phyloP scores from a whole-genome alignment of 257 asterid genomes.

The Solanum lignicaule region DNA sequence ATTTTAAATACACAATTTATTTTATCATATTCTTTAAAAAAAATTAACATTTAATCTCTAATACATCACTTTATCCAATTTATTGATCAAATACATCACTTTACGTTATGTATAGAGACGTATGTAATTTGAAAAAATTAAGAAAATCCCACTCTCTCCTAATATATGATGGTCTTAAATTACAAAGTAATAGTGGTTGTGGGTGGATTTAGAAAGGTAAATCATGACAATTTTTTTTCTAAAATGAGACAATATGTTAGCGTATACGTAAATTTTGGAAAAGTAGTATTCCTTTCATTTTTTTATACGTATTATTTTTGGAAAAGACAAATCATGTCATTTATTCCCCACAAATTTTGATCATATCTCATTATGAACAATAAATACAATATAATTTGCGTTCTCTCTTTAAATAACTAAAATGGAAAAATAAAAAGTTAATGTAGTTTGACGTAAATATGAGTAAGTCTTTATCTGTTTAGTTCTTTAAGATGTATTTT shows the following conservation, averaged over 20 bases:
- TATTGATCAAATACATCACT: too few relatives aligned
- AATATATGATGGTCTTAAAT: not conserved
- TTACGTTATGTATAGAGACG: too few relatives aligned
- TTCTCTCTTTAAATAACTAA: not conserved
- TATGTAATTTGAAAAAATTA: too few relatives aligned
- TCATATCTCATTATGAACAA: not conserved
- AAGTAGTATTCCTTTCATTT: not conserved
- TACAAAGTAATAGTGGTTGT: not conserved
- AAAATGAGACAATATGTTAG: not conserved
- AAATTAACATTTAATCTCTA: too few relatives aligned
- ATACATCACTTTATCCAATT: too few relatives aligned
- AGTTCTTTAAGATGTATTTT: too few relatives aligned
- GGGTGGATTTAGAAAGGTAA: not conserved
- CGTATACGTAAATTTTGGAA: not conserved
- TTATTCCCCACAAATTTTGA: not conserved
- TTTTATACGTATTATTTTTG: not conserved
- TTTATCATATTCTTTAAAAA: too few relatives aligned
- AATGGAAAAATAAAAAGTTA: not conserved
- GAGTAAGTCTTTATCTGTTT: not conserved
- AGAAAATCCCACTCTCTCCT: not conserved
- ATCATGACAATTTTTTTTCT: not conserved
- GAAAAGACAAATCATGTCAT: not conserved
- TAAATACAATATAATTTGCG: not conserved
- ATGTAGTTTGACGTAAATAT: not conserved
- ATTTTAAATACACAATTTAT: rapidly evolving